These are phyloP conservation scores for Groenewaldozyma auringiensis DNA, from an alignment of 1,139 yeast genomes.

Conservation along the genomic window DNA sequence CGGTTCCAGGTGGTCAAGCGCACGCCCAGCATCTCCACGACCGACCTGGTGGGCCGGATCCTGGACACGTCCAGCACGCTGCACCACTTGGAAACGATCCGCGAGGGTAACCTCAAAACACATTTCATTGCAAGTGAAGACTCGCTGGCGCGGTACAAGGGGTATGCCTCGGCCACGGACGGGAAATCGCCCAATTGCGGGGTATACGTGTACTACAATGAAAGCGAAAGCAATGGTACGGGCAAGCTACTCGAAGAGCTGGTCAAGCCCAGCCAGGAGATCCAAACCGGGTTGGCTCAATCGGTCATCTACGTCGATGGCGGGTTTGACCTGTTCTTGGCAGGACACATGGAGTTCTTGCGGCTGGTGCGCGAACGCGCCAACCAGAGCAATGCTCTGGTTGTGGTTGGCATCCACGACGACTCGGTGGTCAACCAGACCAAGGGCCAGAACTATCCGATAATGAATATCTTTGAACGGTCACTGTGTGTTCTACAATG, in stretches of 20 bases:
- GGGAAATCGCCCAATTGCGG: conserved; percentile 57
- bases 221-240: too few relatives aligned
- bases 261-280: conserved; percentile 28
- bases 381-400: conserved; percentile 32
- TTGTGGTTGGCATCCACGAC: conserved; percentile 65
- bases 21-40: conserved; percentile 89
- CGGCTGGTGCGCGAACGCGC: conserved; percentile 36
- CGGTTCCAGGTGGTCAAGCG: conserved; percentile 82
- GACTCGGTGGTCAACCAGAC: conserved; percentile 50
- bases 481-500: conserved; percentile 84
- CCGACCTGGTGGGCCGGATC: conserved; percentile 92
- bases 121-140: conserved; percentile 17
- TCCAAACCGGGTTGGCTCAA: conserved; percentile 10
- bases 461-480: conserved; percentile 83
- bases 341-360: conserved; percentile 80
- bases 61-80: conserved; percentile 45
- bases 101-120: conserved; percentile 20
- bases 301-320: conserved; percentile 63
- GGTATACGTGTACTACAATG: conserved; percentile 39
- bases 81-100: conserved; percentile 47
- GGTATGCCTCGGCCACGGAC: conserved; percentile 60
- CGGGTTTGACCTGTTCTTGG: conserved; percentile 84
- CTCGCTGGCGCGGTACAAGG: conserved; percentile 36
- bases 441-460: conserved; percentile 67
- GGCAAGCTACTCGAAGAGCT: conserved; percentile 14